These are phyloP conservation scores for Oenanthe javanica DNA, from an alignment of 140 eudicot genomes.

Conservation along the genomic window DNA sequence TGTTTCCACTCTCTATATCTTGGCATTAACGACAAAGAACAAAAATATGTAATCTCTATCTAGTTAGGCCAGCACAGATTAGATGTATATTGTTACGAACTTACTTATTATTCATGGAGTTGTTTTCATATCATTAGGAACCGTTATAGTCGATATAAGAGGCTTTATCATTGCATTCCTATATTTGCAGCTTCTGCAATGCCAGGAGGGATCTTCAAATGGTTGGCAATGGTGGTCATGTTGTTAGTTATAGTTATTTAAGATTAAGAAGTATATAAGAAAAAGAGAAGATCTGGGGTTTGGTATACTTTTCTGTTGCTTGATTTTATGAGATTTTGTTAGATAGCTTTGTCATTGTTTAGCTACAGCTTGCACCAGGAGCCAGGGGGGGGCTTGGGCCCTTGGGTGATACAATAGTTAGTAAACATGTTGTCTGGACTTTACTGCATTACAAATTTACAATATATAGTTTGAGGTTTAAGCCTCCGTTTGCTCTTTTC, in stretches of 20 bases:
- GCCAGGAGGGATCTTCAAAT: conserved; percentile 16
- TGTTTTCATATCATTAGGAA: background rate
- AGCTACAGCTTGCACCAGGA: background rate
- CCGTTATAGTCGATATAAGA: background rate
- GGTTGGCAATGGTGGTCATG: conserved; percentile 16
- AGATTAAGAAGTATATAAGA: background rate
- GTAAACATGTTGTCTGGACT: background rate
- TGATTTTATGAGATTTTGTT: background rate
- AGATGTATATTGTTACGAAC: conserved; percentile 13
- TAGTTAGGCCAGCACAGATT: background rate
- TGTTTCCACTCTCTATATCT: background rate
- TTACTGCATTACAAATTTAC: background rate
- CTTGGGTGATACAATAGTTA: background rate
- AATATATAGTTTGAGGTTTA: too few relatives aligned
- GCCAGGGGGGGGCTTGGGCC: background rate
- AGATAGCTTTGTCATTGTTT: background rate
- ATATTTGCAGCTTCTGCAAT: conserved; percentile 20
- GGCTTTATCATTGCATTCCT: background rate
- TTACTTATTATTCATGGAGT: background rate
- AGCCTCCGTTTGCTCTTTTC: too few relatives aligned
- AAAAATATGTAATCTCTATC: background rate
- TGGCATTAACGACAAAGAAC: background rate
- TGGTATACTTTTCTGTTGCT: background rate
- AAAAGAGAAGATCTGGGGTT: background rate
- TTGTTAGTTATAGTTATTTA: background rate